phyloP scores from a whole-genome alignment of 495 filamentous ascomycete genomes.

The Hypomontagnella monticulosa region DNA sequence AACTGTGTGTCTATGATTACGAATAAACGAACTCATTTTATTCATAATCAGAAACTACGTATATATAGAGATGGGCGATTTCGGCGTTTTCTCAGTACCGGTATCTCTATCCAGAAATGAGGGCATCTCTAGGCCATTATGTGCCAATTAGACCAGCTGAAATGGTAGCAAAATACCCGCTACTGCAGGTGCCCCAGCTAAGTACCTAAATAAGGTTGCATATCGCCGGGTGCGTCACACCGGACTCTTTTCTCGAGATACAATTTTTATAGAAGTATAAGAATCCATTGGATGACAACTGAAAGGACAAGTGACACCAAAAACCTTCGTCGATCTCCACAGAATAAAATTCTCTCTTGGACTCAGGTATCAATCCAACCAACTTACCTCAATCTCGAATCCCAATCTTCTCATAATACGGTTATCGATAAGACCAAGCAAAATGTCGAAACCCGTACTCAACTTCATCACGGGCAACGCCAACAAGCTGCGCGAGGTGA shows the following conservation, averaged over 20 bases:
- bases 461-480: constrained; percentile 98
- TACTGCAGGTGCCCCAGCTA: constrained; percentile 20
- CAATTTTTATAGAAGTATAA: neutral
- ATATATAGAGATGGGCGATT: neutral
- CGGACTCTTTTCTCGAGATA: constrained; percentile 17
- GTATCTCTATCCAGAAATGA: neutral
- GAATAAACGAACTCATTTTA: no score
- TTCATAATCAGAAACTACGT: neutral
- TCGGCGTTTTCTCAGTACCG: neutral
- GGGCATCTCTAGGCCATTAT: neutral
- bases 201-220: constrained; percentile 17
- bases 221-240: constrained; percentile 37
- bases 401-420: no score
- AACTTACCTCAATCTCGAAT: no score
- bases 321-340: no score
- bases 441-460: constrained; percentile 51
- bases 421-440: constrained; percentile 9
- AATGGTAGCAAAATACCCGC: neutral
- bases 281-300: neutral
- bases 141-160: constrained; percentile 9
- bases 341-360: no score
- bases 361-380: no score
- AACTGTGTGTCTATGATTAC: no score
- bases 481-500: constrained; percentile 90
- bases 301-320: no score